Conservation (phyloP, 1,139 yeast species). For the Yamadazyma trypodendri region DNA sequence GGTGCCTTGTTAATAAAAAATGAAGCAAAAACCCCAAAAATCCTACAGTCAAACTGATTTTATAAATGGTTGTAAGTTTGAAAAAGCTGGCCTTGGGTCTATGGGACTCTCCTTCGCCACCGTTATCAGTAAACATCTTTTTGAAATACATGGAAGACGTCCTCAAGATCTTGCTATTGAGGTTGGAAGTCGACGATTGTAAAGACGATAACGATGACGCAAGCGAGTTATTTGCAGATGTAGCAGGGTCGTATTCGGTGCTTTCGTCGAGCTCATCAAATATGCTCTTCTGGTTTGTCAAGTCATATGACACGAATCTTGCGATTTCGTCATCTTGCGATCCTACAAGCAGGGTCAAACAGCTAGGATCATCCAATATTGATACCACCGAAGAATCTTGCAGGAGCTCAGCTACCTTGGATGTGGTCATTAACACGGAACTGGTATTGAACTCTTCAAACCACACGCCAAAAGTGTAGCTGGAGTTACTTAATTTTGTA, state of each 20-base stretch:
- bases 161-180: conserved; percentile 27
- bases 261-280: conserved; percentile 22
- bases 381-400: background rate
- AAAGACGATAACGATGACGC: conserved; percentile 39
- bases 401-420: background rate
- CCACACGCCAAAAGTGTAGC: conserved; percentile 34
- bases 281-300: conserved; percentile 20
- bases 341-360: conserved; percentile 18
- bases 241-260: conserved; percentile 19
- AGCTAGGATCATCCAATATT: conserved; percentile 7
- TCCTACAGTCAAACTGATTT: conserved; percentile 41
- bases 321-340: conserved; percentile 35
- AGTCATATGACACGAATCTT: conserved; percentile 21
- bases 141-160: conserved; percentile 35
- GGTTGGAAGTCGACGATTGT: conserved; percentile 31
- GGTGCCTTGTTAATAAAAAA: conserved; percentile 27
- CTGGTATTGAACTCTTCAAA: conserved; percentile 29
- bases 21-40: conserved; percentile 42
- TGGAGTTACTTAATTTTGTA: conserved; percentile 22
- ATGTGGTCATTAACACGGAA: conserved; percentile 20
- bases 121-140: conserved; percentile 23
- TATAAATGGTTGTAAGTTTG: conserved; percentile 23
- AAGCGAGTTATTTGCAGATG: conserved; percentile 29
- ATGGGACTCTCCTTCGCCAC: conserved; percentile 6
- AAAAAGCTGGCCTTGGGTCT: conserved; percentile 9